Percentiles rank a stretch among this genome's conserved stretches.
Conservation (phyloP, 768 basidiomycete species). For the Hypsizygus marmoreus region DNA sequence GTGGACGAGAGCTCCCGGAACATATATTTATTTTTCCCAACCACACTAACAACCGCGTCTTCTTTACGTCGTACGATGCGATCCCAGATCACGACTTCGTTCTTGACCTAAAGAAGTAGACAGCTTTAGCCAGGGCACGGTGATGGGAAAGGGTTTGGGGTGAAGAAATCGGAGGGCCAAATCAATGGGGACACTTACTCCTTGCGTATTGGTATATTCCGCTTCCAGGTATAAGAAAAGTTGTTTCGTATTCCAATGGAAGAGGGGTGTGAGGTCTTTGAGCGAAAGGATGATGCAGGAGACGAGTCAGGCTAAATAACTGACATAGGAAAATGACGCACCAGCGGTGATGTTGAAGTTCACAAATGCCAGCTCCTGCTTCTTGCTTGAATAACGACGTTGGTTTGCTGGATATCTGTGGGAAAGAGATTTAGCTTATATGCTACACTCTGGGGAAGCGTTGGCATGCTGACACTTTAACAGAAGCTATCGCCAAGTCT, state of each 20-base stretch:
- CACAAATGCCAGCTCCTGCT: constrained; percentile 79
- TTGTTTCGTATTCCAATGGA: constrained; percentile 98
- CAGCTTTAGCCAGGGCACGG: not conserved
- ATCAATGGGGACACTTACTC: constrained; percentile 49
- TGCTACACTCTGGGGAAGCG: constrained; percentile 7
- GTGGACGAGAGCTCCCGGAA: constrained; percentile 73
- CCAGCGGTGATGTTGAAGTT: constrained; percentile 84
- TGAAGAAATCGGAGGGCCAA: not conserved
- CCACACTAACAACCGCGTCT: constrained; percentile 67
- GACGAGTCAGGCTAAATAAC: constrained; percentile 1
- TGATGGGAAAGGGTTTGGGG: not conserved
- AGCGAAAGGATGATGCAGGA: constrained; percentile 1
- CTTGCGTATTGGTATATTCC: constrained; percentile 73
- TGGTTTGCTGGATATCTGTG: constrained; percentile 49
- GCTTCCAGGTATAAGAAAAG: constrained; percentile 85
- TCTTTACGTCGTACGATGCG: constrained; percentile 82
- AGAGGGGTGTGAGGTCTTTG: constrained; percentile 78
- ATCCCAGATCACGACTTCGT: constrained; percentile 90
- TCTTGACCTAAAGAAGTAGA: constrained; percentile 49
- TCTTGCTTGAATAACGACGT: constrained; percentile 55
- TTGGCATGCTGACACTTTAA: constrained; percentile 72
- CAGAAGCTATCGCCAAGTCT: constrained; percentile 54
- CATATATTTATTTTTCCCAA: constrained; percentile 80
- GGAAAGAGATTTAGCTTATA: not conserved
- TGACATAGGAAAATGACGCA: constrained; percentile 31